Base-by-base conservation (phyloP, 164 flowering plant genomes). In the Dillenia suffruticosa region DNA sequence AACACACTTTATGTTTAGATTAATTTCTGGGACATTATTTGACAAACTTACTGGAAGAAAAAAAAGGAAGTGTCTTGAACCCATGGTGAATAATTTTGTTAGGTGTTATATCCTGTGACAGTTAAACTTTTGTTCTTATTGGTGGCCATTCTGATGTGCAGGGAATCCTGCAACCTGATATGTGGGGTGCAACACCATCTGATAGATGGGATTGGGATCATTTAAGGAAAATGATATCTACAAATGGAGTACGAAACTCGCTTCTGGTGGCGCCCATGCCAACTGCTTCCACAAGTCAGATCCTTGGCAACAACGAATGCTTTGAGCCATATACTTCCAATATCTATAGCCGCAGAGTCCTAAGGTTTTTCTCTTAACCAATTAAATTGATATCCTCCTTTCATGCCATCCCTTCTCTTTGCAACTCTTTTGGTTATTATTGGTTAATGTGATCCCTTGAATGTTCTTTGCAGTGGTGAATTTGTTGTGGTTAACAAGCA, bases 291-390 rank as follows among this genome's bases (percentile, higher is more conserved):
- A 94, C 99, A 62, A 94, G 97, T 72, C 99, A 94, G 75, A 89
- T 94, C 69, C 92, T 94, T 68, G 99, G 99, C 54, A 94, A 94
- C 70, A 94, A 94, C 69, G 97, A 91, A 66, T 94, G 99, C 65
- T 94, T 94, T 77, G 99, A 94, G 73, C 99, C 97, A 54, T 94
- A 94, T 64, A 94, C 99, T 61, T 94, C 97, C 61, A 94, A 94
- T 57, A 91, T 94, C 63, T 94, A 94, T 70, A 89, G 88, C 63
- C 90, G 96, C 60, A 80, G 99, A 72, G 99, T 94, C 63, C 65
- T 92, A 58, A 94, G 98, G 96, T 94, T 64, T 71, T 24, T 63
- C 45, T 51, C 10, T 12, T 50, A 5, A 54, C 48, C 46, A 52
- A 54, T 48, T 56, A 9, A 60, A 51, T 48, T 57, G 44, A 15